These are phyloP conservation scores for Colletotrichum sojae DNA, from an alignment of 2,329 filamentous ascomycete species.

Conservation along the genomic window DNA sequence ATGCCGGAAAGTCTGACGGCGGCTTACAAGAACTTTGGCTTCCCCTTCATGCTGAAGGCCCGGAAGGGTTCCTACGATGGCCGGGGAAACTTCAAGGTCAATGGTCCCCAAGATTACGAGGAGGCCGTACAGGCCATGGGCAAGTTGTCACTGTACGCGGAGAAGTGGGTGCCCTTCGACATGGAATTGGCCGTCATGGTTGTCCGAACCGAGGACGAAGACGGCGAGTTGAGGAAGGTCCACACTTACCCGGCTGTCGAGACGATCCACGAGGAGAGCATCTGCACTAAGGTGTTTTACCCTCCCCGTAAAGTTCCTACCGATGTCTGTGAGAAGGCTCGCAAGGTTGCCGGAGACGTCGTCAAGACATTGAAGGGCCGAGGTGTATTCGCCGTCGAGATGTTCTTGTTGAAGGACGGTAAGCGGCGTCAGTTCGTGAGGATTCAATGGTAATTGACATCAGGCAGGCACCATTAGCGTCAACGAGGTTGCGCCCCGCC, in stretches of 20 bases:
- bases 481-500: conserved; percentile 84
- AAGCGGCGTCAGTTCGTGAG: conserved; percentile 43
- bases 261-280: conserved; percentile 94
- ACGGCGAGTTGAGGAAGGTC: conserved; percentile 62
- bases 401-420: conserved; percentile 87
- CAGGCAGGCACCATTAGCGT: conserved; percentile 74
- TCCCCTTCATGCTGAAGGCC: conserved; percentile 93
- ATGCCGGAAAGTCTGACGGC: conserved; percentile 73
- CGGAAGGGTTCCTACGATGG: conserved; percentile 94
- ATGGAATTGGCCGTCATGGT: conserved; percentile 96
- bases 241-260: conserved; percentile 92
- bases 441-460: conserved; percentile 12
- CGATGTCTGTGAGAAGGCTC: conserved; percentile 74
- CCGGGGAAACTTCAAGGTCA: conserved; percentile 74
- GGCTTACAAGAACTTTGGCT: conserved; percentile 77
- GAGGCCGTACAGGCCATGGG: conserved; percentile 79
- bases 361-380: conserved; percentile 86
- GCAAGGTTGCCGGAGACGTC: conserved; percentile 83
- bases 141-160: conserved; percentile 83
- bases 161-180: conserved; percentile 89
- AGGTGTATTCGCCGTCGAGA: conserved; percentile 95
- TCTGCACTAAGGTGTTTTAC: conserved; percentile 93
- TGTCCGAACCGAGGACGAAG: conserved; percentile 83
- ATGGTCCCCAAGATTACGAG: conserved; percentile 62
- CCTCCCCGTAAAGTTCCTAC: conserved; percentile 81